Conservation (phyloP, 1,284 basidiomycete genomes). For the Trichosporon sp. region DNA sequence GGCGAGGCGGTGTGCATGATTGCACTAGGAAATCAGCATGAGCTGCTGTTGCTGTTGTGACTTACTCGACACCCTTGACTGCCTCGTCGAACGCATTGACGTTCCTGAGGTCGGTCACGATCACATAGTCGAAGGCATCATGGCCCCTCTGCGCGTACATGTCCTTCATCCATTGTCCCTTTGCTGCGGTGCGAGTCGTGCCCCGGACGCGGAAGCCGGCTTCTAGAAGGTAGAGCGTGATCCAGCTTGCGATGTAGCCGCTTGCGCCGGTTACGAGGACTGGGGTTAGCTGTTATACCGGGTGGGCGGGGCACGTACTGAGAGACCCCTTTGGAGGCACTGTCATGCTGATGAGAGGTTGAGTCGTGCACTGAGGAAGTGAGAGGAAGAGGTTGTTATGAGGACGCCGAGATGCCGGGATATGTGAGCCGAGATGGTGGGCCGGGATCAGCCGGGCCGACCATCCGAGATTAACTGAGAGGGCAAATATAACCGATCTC, state of each 20-base stretch:
- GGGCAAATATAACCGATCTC: not conserved
- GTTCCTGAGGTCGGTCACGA: constrained; percentile 55
- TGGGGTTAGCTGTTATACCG: not conserved
- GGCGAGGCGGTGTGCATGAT: constrained; percentile 28
- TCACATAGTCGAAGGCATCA: constrained; percentile 51
- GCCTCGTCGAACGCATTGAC: constrained; percentile 50
- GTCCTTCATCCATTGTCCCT: constrained; percentile 46
- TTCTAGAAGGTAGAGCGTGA: constrained; percentile 35
- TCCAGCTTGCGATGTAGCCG: constrained; percentile 40
- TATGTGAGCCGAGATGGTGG: constrained; percentile 3
- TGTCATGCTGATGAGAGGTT: constrained; percentile 9
- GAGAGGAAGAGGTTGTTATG: not conserved
- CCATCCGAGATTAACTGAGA: not conserved
- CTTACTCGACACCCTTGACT: constrained; percentile 45
- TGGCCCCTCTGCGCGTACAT: constrained; percentile 25
- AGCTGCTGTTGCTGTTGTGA: constrained; percentile 16
- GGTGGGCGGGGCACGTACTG: constrained; percentile 1
- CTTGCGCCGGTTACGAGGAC: constrained; percentile 43
- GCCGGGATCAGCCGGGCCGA: not conserved
- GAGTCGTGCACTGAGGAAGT: not conserved
- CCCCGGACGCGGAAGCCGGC: constrained; percentile 45
- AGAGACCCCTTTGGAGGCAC: constrained; percentile 16
- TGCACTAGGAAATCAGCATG: constrained; percentile 15
- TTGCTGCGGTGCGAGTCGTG: constrained; percentile 46
- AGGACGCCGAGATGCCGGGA: not conserved